Percentiles rank a stretch among this genome's conserved stretches.
phyloP scores from a whole-genome alignment of 176 grass and related monocot genomes.

The Canna indica region DNA sequence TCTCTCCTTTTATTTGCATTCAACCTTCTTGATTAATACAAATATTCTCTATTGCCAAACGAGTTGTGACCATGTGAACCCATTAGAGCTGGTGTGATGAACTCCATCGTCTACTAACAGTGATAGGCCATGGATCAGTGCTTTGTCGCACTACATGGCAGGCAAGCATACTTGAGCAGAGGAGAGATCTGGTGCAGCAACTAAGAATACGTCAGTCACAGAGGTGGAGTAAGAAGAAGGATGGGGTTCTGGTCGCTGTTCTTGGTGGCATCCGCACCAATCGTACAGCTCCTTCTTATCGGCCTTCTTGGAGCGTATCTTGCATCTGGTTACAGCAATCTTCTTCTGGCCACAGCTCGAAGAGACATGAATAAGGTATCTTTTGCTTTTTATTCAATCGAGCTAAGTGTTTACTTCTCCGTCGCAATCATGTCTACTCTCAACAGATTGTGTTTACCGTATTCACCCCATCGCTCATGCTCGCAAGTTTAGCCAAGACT shows the following conservation, averaged over 20 bases:
- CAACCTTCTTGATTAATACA: too few relatives aligned
- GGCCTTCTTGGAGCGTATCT: conserved; percentile 63
- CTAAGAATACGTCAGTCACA: background rate
- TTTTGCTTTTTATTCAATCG: too few relatives aligned
- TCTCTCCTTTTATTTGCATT: too few relatives aligned
- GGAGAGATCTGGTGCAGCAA: too few relatives aligned
- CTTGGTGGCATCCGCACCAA: conserved; percentile 63
- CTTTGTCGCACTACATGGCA: too few relatives aligned
- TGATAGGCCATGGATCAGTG: too few relatives aligned
- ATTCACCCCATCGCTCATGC: conserved; percentile 80
- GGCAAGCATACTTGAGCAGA: too few relatives aligned
- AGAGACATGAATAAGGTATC: conserved; percentile 84
- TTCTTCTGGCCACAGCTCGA: conserved; percentile 47
- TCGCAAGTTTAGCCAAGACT: conserved; percentile 58
- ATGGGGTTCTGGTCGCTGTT: conserved; percentile 68
- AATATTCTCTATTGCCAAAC: too few relatives aligned
- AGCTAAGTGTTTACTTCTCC: background rate
- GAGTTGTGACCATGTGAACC: too few relatives aligned
- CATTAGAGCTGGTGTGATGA: too few relatives aligned
- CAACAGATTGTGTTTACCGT: conserved; percentile 67
- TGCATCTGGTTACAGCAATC: conserved; percentile 51
- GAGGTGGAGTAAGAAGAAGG: conserved; percentile 4
- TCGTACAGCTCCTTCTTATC: conserved; percentile 74
- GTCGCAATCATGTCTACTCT: background rate
- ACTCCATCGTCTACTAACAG: too few relatives aligned